These are phyloP conservation scores for Macrotyloma uniflorum DNA, from an alignment of 306 rosid genomes.

Conservation along the genomic window DNA sequence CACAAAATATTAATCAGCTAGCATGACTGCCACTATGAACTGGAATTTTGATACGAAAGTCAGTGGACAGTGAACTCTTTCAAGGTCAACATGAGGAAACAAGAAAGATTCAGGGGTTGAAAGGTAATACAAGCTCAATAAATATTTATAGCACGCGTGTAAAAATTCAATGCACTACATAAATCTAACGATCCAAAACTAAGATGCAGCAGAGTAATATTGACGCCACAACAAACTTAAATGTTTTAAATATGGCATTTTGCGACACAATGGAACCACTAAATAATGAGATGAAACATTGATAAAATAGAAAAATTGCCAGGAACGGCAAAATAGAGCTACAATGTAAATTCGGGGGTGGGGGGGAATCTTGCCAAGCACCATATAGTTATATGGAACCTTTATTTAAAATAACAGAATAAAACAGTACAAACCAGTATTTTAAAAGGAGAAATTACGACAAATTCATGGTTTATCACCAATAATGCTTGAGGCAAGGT, in stretches of 20 bases:
- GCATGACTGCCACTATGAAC: background rate
- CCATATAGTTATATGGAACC: slow-evolving; percentile 30
- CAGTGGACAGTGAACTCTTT: background rate
- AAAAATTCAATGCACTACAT: background rate
- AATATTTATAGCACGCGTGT: background rate
- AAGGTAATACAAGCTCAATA: background rate
- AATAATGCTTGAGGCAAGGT: slow-evolving; percentile 13
- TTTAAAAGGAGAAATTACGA: background rate
- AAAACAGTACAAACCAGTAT: slow-evolving; percentile 21
- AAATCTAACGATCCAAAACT: background rate
- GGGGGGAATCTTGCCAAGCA: background rate
- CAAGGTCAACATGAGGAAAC: background rate
- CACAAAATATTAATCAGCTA: background rate
- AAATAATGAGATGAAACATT: slow-evolving; percentile 3
- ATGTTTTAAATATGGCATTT: background rate
- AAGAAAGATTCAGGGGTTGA: background rate
- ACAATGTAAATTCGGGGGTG: background rate
- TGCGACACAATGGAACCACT: background rate
- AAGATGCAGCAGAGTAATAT: background rate
- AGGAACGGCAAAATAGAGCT: background rate
- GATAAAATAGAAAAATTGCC: background rate
- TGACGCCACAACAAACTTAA: background rate
- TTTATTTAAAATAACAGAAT: slow-evolving; percentile 35
- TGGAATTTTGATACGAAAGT: background rate
- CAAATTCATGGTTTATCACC: slow-evolving; percentile 16